Evolutionary conservation across 2,329 filamentous ascomycete species (phyloP), one percentile per base, ranked within the genome.

Genomic region (Nannizziopsis barbatae): DNA sequence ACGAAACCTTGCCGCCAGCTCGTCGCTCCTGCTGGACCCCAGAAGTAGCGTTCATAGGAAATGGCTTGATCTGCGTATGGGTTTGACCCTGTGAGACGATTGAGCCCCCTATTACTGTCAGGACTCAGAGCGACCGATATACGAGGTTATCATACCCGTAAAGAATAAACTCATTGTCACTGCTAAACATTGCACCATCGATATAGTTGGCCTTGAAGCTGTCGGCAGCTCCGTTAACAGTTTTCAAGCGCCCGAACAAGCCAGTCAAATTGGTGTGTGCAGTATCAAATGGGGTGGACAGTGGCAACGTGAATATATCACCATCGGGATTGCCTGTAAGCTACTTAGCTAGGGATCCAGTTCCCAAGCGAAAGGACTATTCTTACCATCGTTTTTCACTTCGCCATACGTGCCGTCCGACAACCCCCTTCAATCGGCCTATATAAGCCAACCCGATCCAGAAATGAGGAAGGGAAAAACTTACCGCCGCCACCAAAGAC

Each of bases 111-210:
- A 31, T 5, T 9, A 32, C 37, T 8, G 40, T 44, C 32, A 47
- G 47, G 32, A 45, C 7, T 45, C 10, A 10, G n/a, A 33, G 3
- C 1, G 41, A 30, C n/a, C 8, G 14, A n/a, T 27, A 11, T 32
- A 11, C 5, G 22, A 44, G 18, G 32, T 37, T 11, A 9, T n/a
- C 55, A n/a, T 46, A 66, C 65, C 82, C 83, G 47, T 81, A 86
- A 1, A 81, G 67, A 55, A 74, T 80, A 56, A 80, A 79, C 51
- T 82, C 73, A 42, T 73, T 65, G 50, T 84, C 68, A 55, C 84
- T 86, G 42, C 72, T 74, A 30, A 86, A 73, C 66, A 86, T 75
- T 6, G 70, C 76, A 1, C 83, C 83, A 51, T 83, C 80, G 12
- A 70, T 52, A 52, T 75, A 83, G 54, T 75, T 75, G 0, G 79